Evolutionary conservation across 306 rosid species (phyloP), one percentile per base, ranked within the genome.

Genomic region (Begonia peltatifolia): DNA sequence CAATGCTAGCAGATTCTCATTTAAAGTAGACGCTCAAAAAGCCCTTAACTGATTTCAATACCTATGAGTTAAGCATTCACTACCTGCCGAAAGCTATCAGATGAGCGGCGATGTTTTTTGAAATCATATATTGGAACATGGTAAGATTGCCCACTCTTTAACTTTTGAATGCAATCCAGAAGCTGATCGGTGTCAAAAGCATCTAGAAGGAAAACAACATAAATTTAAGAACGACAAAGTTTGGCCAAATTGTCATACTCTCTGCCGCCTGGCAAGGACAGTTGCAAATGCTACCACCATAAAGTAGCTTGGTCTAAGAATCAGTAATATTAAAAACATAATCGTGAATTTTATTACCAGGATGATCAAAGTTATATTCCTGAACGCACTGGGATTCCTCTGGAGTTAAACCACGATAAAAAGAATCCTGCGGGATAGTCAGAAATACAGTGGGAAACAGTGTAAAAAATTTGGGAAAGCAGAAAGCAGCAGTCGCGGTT

Each of bases 311-410:
- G 36, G 36, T 30, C 3, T 30, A 30, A 30, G 1, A 30, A 30
- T 30, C 36, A 30, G 36, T 30, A 30, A 30, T 30, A 30, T 6
- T 30, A 30, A 30, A 30, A 2, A 30, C 36, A 4, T 20, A 42
- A 3, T 12, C 7, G 16, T 10, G 14, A 48, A 66, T 42, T 12
- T 36, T 3, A 35, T 61, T 74, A 88, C 97, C 97, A 18, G 97
- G 97, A 63, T 90, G 97, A 70, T 90, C 97, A 53, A 90, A 90
- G 69, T 90, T 90, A 67, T 90, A 90, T 77, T 90, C 97, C 53
- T 76, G 72, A 38, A 79, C 97, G 1, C 73, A 90, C 12, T 80
- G 68, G 44, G 76, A 69, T 53, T 90, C 97, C 58, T 83, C 92
- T 42, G 97, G 80, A 3, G 77, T 82, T 77, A 89, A 69, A n/a